Base-by-base conservation (phyloP, 2,329 filamentous ascomycete genomes). In the Diatrype stigma region DNA sequence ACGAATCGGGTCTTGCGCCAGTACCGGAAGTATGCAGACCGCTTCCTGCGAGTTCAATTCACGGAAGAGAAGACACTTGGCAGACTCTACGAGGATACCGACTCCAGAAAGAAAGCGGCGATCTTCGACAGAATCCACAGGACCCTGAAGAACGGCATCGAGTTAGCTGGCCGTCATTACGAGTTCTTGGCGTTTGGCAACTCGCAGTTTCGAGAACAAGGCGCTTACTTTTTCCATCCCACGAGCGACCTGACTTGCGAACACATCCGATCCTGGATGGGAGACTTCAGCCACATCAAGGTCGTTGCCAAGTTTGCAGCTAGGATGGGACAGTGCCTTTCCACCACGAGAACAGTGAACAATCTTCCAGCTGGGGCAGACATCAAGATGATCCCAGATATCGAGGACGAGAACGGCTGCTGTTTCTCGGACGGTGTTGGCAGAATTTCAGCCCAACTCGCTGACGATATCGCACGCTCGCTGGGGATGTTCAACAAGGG, bases 151-250 rank as follows among this genome's bases (percentile, higher is more conserved):
- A 81, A 94, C 50, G 94, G 94, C 0, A 93, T 99, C 57, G 76
- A 76, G 1, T 85, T 99, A 46, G 94, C 90, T 4, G 88, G 86
- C 56, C 85, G 90, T 7, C 82, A 83, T 52, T 99, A 91, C 67
- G 81, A 93, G 59, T 97, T 97, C 57, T 80, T 99, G 23, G 94
- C 93, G 0, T 96, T 92, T 70, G 93, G 94, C 0, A 97, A 94
- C 67, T 96, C 94, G 0, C 94, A 99, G 61, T 89, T 99, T 53
- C 83, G 93, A 47, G 92, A 97, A 63, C 85, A 93, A 59, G 89
- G 92, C 0, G 92, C 90, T 0, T 97, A 94, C 64, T 96, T 99
- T 70, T 97, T 97, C 67, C 87, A 89, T 4, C 81, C 88, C 0
- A 84, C 82, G 0, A 73, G 81, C 0, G 74, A 82, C 49, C 64